Percentiles rank a stretch among this genome's conserved stretches.
These are phyloP conservation scores for Kodamaea sp. DNA, from an alignment of 1,139 yeast genomes.

Conservation along the genomic window DNA sequence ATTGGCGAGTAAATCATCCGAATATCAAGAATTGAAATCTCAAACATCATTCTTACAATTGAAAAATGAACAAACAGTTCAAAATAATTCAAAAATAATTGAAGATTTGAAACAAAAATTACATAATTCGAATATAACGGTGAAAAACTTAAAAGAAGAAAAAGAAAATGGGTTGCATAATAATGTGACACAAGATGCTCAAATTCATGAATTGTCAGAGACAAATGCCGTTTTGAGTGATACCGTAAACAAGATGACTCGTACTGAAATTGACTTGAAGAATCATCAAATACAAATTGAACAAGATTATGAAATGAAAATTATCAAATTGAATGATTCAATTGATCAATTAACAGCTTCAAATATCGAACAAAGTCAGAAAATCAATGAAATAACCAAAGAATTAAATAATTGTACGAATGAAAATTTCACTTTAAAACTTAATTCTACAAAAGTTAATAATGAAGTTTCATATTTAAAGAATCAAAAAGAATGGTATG, in stretches of 20 bases:
- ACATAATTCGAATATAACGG: slow-evolving; percentile 11
- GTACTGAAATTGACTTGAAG: slow-evolving; percentile 10
- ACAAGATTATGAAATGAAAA: slow-evolving; percentile 39
- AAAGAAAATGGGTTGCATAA: slow-evolving; percentile 6
- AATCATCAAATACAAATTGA: slow-evolving; percentile 12
- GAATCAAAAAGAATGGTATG: slow-evolving; percentile 47
- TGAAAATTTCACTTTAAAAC: slow-evolving; percentile 39
- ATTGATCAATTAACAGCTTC: slow-evolving; percentile 47
- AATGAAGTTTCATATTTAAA: slow-evolving; percentile 34
- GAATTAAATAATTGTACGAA: slow-evolving; percentile 36
- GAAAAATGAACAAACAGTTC: slow-evolving; percentile 51
- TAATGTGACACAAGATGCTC: slow-evolving; percentile 4
- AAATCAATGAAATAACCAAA: slow-evolving; percentile 34
- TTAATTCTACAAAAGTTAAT: slow-evolving; percentile 38
- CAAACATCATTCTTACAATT: slow-evolving; percentile 51
- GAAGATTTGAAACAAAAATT: slow-evolving; percentile 13
- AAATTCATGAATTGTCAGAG: slow-evolving; percentile 11
- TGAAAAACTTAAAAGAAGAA: slow-evolving; percentile 10
- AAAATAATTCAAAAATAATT: slow-evolving; percentile 15
- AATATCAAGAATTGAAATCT: slow-evolving; percentile 48
- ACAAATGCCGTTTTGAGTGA: slow-evolving; percentile 11
- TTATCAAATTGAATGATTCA: slow-evolving; percentile 48
- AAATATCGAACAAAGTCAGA: slow-evolving; percentile 46
- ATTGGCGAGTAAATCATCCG: slow-evolving; percentile 43
- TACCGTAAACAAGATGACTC: not conserved